These are phyloP conservation scores for Coemansia sp. DNA, from an alignment of 192 early-diverging fungal species.

Conservation along the genomic window DNA sequence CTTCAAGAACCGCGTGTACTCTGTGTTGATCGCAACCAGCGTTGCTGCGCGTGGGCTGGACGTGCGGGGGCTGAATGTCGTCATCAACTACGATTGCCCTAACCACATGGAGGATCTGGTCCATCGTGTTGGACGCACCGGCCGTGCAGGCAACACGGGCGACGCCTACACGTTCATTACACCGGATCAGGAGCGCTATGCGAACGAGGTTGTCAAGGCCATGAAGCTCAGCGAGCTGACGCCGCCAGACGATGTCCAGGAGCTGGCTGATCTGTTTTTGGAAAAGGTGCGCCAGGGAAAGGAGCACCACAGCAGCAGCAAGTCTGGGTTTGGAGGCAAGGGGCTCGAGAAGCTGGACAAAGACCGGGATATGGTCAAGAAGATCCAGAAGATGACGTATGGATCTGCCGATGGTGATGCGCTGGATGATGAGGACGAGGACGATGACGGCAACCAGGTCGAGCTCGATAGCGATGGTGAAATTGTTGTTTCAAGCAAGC, in stretches of 20 bases:
- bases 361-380: slow-evolving; percentile 85
- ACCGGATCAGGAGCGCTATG: slow-evolving; percentile 91
- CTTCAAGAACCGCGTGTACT: slow-evolving; percentile 87
- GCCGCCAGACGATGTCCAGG: slow-evolving; percentile 76
- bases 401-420: slow-evolving; percentile 64
- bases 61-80: slow-evolving; percentile 89
- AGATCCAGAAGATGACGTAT: slow-evolving; percentile 87
- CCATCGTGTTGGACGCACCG: slow-evolving; percentile 96
- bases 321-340: slow-evolving; percentile 91
- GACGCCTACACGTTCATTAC: slow-evolving; percentile 96
- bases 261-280: slow-evolving; percentile 65
- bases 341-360: slow-evolving; percentile 93
- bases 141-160: slow-evolving; percentile 97
- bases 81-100: slow-evolving; percentile 96
- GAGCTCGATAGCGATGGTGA: slow-evolving; percentile 38
- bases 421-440: slow-evolving; percentile 62
- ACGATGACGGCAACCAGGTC: slow-evolving; percentile 57
- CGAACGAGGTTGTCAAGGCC: slow-evolving; percentile 88
- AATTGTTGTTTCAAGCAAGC: slow-evolving; percentile 10
- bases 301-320: slow-evolving; percentile 19
- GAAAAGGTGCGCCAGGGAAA: slow-evolving; percentile 41
- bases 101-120: slow-evolving; percentile 99
- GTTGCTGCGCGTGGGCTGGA: slow-evolving; percentile 95
- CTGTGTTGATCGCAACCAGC: slow-evolving; percentile 93
- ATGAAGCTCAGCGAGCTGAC: slow-evolving; percentile 73